These are phyloP conservation scores for Diplodia corticola DNA, from an alignment of 2,329 filamentous ascomycete genomes.

Conservation along the genomic window DNA sequence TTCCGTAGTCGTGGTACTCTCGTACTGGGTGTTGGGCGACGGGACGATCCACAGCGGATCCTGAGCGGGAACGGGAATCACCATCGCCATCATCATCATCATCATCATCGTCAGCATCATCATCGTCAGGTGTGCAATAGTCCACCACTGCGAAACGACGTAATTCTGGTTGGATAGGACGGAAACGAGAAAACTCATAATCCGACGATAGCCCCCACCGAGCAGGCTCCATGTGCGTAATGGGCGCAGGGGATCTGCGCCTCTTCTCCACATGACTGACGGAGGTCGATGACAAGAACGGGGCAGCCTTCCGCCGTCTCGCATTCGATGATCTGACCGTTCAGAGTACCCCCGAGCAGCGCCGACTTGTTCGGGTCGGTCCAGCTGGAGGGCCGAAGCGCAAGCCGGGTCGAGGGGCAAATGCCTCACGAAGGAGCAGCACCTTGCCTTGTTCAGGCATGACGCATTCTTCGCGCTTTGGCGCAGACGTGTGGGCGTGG, in stretches of 20 bases:
- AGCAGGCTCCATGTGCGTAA: slow-evolving; percentile 12
- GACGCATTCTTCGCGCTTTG: background rate
- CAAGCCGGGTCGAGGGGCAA: background rate
- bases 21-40: background rate
- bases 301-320: background rate
- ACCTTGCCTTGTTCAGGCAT: slow-evolving; percentile 2
- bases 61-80: background rate
- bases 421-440: slow-evolving; percentile 11
- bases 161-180: slow-evolving; percentile 12
- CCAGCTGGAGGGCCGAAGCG: slow-evolving; percentile 8
- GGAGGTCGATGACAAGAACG: slow-evolving; percentile 6
- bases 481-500: background rate
- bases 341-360: slow-evolving; percentile 6
- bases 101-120: background rate
- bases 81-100: background rate
- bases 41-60: background rate
- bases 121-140: background rate
- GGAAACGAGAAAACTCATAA: slow-evolving; percentile 1
- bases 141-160: slow-evolving; percentile 1
- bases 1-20: background rate
- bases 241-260: slow-evolving; percentile 11
- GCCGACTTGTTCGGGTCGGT: slow-evolving; percentile 14
- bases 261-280: slow-evolving; percentile 19
- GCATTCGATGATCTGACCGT: slow-evolving; percentile 13
- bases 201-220: slow-evolving; percentile 5